Conservation (phyloP, 2,329 filamentous ascomycete genomes). For the Nannizziopsis arthrosporioides region DNA sequence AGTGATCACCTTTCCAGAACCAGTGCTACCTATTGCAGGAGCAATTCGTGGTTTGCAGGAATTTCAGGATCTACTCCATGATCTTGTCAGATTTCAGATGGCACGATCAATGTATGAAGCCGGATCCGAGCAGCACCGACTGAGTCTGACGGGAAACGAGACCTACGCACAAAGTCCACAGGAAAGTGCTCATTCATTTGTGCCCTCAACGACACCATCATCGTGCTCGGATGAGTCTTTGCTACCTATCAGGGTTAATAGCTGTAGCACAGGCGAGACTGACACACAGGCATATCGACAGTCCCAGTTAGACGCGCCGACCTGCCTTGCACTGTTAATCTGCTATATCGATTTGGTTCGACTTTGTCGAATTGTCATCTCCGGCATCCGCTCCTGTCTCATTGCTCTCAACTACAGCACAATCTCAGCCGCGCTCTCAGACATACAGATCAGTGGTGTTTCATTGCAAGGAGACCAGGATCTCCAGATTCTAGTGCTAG, state of each 20-base stretch:
- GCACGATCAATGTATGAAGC: constrained; percentile 1
- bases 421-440: constrained; percentile 6
- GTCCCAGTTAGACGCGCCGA: neutral
- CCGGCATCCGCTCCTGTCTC: constrained; percentile 1
- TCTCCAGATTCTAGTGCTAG: constrained; percentile 7
- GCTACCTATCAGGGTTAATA: neutral
- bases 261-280: neutral
- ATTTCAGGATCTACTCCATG: constrained; percentile 8
- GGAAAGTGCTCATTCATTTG: constrained; percentile 3
- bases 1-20: neutral
- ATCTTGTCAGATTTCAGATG: constrained; percentile 4
- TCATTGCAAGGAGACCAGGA: constrained; percentile 7
- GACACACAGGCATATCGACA: neutral
- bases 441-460: constrained; percentile 7
- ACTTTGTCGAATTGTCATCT: constrained; percentile 5
- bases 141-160: constrained; percentile 2
- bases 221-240: constrained; percentile 6
- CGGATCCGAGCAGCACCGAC: neutral
- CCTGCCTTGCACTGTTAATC: constrained; percentile 1
- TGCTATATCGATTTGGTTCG: constrained; percentile 8
- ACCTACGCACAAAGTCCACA: neutral
- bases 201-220: neutral
- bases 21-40: constrained; percentile 2
- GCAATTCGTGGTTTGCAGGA: constrained; percentile 6
- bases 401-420: constrained; percentile 6